Evolutionary conservation across 2,329 filamentous ascomycete genomes (phyloP), one percentile per base, ranked within the genome.

Genomic region (Epichloe hybrida): DNA sequence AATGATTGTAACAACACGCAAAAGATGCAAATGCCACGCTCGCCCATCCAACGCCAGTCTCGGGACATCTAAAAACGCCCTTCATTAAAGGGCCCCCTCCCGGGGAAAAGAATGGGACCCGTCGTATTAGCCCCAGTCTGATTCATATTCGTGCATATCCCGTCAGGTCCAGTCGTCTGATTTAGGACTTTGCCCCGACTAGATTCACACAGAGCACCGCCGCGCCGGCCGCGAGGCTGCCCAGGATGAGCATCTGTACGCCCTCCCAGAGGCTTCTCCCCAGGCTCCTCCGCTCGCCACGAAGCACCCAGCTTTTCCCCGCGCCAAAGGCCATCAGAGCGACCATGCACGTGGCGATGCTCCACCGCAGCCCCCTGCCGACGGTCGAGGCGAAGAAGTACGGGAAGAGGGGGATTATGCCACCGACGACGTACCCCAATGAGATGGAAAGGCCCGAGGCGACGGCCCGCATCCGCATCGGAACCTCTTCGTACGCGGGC

Each of bases 361-460:
- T 80, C 64, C 74, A 77, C 13, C 69, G 70, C 31, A 86, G 63
- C 1, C 67, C 71, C 5, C 58, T 48, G 0, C 60, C 64, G 0
- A 73, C 66, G 2, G 62, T 66, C 2, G 55, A 44, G 15, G 69
- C 63, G 50, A 81, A 75, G 52, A 84, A 76, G 61, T 84, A 84
- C 0, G 81, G 81, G 23, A 80, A 63, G 11, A 84, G 65, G 0
- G 81, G 80, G 31, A 84, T 73, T 52, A 81, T 69, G 0, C 81
- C 81, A 4, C 81, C 81, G 2, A 81, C 63, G 37, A 83, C 72
- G 57, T 84, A 85, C 0, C 80, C 79, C 2, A 77, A 57, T 0
- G 80, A 76, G 40, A 84, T 78, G 0, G 76, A 82, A 9, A 81
- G 56, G 2, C 79, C 81, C 0, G 74, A 77, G 11, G 73, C 61